These are phyloP conservation scores for Rosa multiflora DNA, from an alignment of 306 rosid genomes.

Conservation along the genomic window DNA sequence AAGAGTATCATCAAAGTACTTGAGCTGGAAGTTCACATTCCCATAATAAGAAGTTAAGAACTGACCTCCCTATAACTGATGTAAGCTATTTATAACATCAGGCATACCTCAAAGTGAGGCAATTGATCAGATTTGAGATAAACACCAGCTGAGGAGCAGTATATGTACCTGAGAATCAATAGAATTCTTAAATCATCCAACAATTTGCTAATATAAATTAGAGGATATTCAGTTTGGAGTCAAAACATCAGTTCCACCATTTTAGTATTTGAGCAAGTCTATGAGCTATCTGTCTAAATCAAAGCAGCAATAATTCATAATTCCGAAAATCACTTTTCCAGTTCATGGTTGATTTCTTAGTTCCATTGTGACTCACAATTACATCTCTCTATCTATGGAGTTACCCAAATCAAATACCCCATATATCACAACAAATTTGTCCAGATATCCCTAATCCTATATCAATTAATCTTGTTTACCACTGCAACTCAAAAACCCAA, in stretches of 20 bases:
- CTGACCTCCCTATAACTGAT: background rate
- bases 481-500: too few relatives aligned
- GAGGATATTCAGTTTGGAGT: background rate
- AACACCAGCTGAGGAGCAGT: constrained; percentile 98
- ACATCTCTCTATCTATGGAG: background rate
- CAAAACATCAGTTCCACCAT: background rate
- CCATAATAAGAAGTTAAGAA: background rate
- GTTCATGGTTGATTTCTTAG: background rate
- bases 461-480: too few relatives aligned
- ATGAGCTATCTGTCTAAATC: background rate
- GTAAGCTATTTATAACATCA: constrained; percentile 13
- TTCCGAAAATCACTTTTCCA: background rate
- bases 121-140: constrained; percentile 80
- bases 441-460: too few relatives aligned
- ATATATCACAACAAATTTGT: too few relatives aligned
- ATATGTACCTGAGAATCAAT: constrained; percentile 69
- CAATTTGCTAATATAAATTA: background rate
- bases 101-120: constrained; percentile 85
- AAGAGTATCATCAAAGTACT: background rate
- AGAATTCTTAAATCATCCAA: constrained; percentile 11
- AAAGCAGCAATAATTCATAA: background rate
- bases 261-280: background rate
- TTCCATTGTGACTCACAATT: background rate
- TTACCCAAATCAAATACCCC: background rate
- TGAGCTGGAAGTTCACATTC: background rate